Conservation (phyloP, 1,139 yeast genomes). For the Yamadazyma mexicana region DNA sequence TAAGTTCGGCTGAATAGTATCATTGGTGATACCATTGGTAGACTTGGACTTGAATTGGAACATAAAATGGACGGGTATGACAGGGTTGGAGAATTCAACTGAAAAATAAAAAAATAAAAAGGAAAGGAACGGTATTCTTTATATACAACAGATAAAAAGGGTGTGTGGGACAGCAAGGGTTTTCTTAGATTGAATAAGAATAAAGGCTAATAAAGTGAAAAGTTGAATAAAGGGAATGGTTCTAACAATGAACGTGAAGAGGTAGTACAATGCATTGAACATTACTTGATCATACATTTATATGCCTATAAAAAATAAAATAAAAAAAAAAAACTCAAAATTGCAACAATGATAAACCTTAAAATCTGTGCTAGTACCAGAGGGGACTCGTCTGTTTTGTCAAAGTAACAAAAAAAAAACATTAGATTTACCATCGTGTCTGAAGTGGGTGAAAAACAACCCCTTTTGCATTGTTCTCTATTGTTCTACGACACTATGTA, state of each 20-base stretch:
- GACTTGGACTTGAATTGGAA: conserved; percentile 17
- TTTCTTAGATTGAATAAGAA: too few species aligned
- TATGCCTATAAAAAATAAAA: background rate
- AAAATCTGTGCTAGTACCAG: too few species aligned
- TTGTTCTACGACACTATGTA: too few species aligned
- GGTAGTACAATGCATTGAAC: background rate
- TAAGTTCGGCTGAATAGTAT: conserved; percentile 14
- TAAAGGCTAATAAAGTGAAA: too few species aligned
- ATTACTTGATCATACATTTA: background rate
- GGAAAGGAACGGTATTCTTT: too few species aligned
- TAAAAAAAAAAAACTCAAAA: background rate
- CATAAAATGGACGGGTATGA: too few species aligned
- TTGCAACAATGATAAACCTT: background rate
- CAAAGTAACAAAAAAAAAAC: too few species aligned
- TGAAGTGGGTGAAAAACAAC: too few species aligned
- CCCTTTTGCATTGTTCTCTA: too few species aligned
- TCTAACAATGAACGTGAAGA: background rate
- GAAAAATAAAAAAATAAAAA: background rate
- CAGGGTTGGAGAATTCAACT: background rate
- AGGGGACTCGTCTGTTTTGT: too few species aligned
- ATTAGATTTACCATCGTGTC: too few species aligned
- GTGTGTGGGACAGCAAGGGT: background rate
- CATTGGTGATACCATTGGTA: conserved; percentile 15
- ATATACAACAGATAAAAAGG: too few species aligned
- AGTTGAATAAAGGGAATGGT: background rate